A percentile compares a stretch with the other conserved stretches of the same genome.
These are phyloP conservation scores for Capsicum baccatum DNA, from an alignment of 257 asterid genomes.

Conservation along the genomic window DNA sequence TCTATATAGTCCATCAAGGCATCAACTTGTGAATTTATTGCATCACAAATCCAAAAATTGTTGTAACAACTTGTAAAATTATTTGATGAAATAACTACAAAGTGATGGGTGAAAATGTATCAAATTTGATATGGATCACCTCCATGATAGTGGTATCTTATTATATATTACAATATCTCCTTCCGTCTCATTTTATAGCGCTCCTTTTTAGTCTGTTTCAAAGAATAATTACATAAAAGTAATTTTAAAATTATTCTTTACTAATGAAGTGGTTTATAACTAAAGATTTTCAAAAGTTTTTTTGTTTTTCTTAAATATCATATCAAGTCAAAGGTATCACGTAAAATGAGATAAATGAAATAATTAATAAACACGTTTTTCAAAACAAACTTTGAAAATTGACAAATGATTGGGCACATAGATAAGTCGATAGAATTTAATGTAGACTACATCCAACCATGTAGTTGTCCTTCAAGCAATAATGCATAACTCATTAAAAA, in stretches of 20 bases:
- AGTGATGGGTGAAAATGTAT: neutral
- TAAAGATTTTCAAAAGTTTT: too few relatives aligned
- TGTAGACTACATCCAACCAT: neutral
- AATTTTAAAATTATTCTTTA: too few relatives aligned
- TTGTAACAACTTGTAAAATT: neutral
- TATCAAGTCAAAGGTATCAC: too few relatives aligned
- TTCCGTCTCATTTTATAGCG: too few relatives aligned
- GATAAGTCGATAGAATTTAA: neutral
- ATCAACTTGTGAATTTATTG: neutral
- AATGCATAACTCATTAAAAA: neutral
- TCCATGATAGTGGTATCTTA: neutral
- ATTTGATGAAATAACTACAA: neutral
- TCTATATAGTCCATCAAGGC: neutral
- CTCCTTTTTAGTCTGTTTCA: too few relatives aligned
- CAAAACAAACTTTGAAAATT: neutral
- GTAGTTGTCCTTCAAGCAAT: neutral
- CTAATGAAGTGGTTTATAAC: too few relatives aligned
- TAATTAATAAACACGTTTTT: neutral
- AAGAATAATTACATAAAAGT: too few relatives aligned
- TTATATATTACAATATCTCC: neutral
- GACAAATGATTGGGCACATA: neutral
- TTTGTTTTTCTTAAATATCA: too few relatives aligned
- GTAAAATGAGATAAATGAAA: too few relatives aligned
- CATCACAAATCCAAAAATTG: neutral
- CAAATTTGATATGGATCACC: neutral